These are phyloP conservation scores for Calophaca sinica DNA, from an alignment of 306 rosid genomes.

Conservation along the genomic window DNA sequence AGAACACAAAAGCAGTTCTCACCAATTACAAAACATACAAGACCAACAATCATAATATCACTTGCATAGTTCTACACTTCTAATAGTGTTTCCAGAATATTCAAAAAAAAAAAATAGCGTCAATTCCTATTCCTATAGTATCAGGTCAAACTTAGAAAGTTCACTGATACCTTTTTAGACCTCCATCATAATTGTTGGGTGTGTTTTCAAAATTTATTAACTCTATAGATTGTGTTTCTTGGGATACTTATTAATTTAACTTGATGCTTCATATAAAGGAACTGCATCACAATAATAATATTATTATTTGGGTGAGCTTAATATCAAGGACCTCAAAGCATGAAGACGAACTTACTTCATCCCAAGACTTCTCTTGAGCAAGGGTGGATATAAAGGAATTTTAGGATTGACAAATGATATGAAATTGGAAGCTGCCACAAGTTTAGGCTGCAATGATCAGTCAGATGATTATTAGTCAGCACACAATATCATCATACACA, in stretches of 20 bases:
- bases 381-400: conserved; percentile 82
- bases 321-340: conserved; percentile 27
- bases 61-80: too few species aligned
- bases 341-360: conserved; percentile 65
- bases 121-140: conserved; percentile 10
- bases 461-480: conserved; percentile 37
- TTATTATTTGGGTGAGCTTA: neutral
- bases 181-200: neutral
- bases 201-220: neutral
- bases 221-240: neutral
- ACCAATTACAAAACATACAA: too few species aligned
- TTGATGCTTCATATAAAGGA: conserved; percentile 11
- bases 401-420: conserved; percentile 75
- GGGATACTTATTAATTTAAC: conserved; percentile 4
- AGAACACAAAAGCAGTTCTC: too few species aligned
- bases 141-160: conserved; percentile 31
- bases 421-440: conserved; percentile 73
- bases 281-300: conserved; percentile 4
- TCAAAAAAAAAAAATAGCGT: neutral
- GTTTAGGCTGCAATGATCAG: conserved; percentile 61
- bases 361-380: conserved; percentile 87
- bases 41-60: too few species aligned
- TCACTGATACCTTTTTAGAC: conserved; percentile 2
- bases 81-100: conserved; percentile 15
- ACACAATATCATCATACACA: conserved; percentile 28